Percentiles rank a stretch among this genome's conserved stretches.
phyloP scores from a whole-genome alignment of 495 filamentous ascomycete genomes.

The Talaromyces nanjingensis region DNA sequence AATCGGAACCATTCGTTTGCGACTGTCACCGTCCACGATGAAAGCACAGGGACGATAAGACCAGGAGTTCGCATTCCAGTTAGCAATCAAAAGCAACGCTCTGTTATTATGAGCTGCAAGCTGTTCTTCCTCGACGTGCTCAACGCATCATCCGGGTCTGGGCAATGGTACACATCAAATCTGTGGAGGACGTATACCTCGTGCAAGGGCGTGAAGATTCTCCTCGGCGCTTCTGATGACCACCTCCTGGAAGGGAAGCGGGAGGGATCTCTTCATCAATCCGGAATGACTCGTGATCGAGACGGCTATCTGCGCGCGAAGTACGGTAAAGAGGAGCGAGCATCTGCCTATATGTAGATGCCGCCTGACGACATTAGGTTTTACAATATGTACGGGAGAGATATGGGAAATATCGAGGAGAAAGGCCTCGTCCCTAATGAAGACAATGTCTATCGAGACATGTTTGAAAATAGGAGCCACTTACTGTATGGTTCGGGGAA shows the following conservation, averaged over 20 bases:
- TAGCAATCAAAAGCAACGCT: background rate
- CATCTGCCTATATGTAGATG: background rate
- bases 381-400: background rate
- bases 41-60: conserved; percentile 6
- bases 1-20: background rate
- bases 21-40: background rate
- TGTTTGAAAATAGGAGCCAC: background rate
- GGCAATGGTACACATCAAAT: background rate
- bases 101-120: background rate
- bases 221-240: background rate
- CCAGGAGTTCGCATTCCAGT: background rate
- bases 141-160: background rate
- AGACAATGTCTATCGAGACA: background rate
- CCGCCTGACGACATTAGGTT: background rate
- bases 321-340: background rate
- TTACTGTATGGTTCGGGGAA: background rate
- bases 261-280: background rate
- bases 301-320: background rate
- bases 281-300: background rate
- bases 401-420: background rate
- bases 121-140: conserved; percentile 1
- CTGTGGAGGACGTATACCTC: background rate
- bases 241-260: background rate
- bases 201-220: background rate
- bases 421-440: background rate